Evolutionary conservation across 768 basidiomycete genomes (phyloP), one percentile per base, ranked within the genome.

Genomic region (Ramaria sp.): DNA sequence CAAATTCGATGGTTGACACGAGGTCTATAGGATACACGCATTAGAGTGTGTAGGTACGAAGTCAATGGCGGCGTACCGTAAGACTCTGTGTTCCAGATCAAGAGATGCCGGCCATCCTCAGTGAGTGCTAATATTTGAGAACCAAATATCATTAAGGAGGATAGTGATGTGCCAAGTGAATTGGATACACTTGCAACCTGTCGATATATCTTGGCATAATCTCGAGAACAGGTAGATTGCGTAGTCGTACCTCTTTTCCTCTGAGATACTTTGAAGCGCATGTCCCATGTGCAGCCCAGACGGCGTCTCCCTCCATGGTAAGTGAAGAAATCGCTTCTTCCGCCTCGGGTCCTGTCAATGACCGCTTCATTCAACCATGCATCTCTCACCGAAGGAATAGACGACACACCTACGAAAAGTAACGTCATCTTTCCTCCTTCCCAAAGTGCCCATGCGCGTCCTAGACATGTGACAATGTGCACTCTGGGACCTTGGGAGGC

Each of bases 391-490:
- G 18, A 4, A 34, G 12, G 16, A n/a, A 32, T 24, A 24, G 45
- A 49, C 38, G 30, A 78, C 90, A 71, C 68, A 90, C 95, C 91
- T 57, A 94, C 92, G 65, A 99, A 98, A 36, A 97, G 74, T 55
- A 98, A 69, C 30, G 75, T 76, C 89, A 98, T 93, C 69, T 85
- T 92, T 25, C 83, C 88, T 20, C 91, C 94, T 61, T 96, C 92
- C 95, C 95, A 98, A 63, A 96, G 72, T 16, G 92, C 88, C 94
- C 94, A 98, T 59, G 88, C 80, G 56, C 73, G 79, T 5, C 95
- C 94, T 7, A 97, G 69, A 62, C 88, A 93, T 10, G 91, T 94
- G 32, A 96, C 68, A 41, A 98, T 71, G 58, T 91, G 85, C 55
- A 94, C 74, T 45, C 80, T 78, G 0, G 94, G 92, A 2, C 86